Percentiles rank a stretch among this genome's conserved stretches.
Conservation (phyloP, 805 yeast species). For the Teunomyces stri region DNA sequence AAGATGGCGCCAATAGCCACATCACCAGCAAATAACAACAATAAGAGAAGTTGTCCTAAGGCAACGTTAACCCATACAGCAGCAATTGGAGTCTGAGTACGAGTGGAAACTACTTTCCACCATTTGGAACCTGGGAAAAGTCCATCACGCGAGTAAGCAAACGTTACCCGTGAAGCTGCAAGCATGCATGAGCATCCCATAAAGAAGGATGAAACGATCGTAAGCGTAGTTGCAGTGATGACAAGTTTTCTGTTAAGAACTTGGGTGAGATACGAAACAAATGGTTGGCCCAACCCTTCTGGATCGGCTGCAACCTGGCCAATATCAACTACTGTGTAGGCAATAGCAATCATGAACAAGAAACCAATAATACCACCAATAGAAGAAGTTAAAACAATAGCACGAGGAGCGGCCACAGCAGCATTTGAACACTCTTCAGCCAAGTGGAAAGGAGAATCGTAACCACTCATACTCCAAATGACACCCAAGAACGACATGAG, state of each 20-base stretch:
- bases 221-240: conserved; percentile 40
- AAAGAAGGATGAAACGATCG: conserved; percentile 40
- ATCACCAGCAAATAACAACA: conserved; percentile 62
- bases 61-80: conserved; percentile 60
- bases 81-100: conserved; percentile 60
- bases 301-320: conserved; percentile 45
- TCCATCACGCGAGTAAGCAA: conserved; percentile 66
- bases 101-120: conserved; percentile 49
- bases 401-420: conserved; percentile 61
- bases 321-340: conserved; percentile 57
- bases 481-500: conserved; percentile 59
- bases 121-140: conserved; percentile 56
- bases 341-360: conserved; percentile 56
- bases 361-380: conserved; percentile 58
- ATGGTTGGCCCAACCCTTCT: conserved; percentile 56
- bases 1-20: conserved; percentile 68
- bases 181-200: conserved; percentile 62
- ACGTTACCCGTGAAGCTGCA: conserved; percentile 66
- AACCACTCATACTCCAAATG: conserved; percentile 73
- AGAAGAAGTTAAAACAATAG: conserved; percentile 57
- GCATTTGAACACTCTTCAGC: conserved; percentile 74
- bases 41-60: conserved; percentile 53
- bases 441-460: conserved; percentile 71
- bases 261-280: conserved; percentile 53
- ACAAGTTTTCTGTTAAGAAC: conserved; percentile 42